Conservation (phyloP, 2,329 filamentous ascomycete species). For the Aspergillus melleus region DNA sequence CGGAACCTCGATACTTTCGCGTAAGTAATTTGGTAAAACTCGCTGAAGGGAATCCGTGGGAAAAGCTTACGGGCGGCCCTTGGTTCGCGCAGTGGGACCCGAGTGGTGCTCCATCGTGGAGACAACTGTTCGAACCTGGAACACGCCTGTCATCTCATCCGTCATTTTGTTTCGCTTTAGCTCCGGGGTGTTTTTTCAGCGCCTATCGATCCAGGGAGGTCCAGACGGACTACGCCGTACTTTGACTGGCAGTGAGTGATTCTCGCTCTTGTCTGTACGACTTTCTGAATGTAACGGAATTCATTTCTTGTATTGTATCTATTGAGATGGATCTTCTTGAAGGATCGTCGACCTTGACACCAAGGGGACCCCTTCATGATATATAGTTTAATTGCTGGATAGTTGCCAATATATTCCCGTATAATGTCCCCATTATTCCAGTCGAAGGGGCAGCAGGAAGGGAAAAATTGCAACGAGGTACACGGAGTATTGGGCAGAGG, state of each 20-base stretch:
- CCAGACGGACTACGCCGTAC: not conserved
- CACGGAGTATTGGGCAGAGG: not conserved
- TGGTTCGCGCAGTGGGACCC: conserved; percentile 17
- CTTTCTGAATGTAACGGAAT: not conserved
- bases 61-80: conserved; percentile 9
- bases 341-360: not conserved
- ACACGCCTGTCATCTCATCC: conserved; percentile 15
- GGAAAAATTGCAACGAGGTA: not conserved
- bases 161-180: conserved; percentile 6
- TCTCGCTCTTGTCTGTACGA: not conserved
- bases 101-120: conserved; percentile 14
- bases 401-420: not conserved
- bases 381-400: not conserved
- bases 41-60: conserved; percentile 2
- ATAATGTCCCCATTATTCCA: not conserved
- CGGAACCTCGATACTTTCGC: not conserved
- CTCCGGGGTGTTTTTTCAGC: not conserved
- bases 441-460: not conserved
- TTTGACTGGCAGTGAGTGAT: not conserved
- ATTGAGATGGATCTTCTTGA: not conserved
- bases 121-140: conserved; percentile 18
- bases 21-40: not conserved
- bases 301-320: not conserved
- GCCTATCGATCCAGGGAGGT: not conserved
- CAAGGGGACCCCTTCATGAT: not conserved